Conservation (phyloP, 495 filamentous ascomycete genomes). For the Physcia stellaris region DNA sequence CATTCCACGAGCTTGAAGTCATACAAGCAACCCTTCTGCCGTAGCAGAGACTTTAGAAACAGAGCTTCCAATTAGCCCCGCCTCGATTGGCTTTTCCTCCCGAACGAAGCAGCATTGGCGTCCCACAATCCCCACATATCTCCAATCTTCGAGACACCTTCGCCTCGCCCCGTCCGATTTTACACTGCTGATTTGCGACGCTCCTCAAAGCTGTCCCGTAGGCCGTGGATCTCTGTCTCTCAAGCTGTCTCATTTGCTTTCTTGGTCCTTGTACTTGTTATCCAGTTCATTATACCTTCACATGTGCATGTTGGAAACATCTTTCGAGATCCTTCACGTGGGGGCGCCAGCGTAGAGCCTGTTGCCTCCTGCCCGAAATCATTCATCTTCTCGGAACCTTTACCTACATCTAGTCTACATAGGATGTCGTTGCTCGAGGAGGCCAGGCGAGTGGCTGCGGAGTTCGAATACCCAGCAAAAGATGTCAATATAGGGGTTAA, state of each 20-base stretch:
- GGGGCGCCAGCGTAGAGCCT: background rate
- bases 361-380: background rate
- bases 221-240: constrained; percentile 4
- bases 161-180: constrained; percentile 5
- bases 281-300: constrained; percentile 9
- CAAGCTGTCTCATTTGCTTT: constrained; percentile 12
- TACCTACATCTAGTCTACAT: constrained; percentile 9
- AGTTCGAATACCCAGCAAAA: constrained; percentile 76
- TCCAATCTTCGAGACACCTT: constrained; percentile 10
- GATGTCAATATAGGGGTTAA: constrained; percentile 66
- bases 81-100: constrained; percentile 3
- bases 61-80: constrained; percentile 9
- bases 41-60: too few species aligned
- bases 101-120: constrained; percentile 16
- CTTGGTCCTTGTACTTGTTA: constrained; percentile 11
- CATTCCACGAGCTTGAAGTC: too few species aligned
- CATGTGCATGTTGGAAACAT: background rate
- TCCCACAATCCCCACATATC: constrained; percentile 8
- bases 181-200: constrained; percentile 3
- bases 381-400: constrained; percentile 6
- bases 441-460: constrained; percentile 61
- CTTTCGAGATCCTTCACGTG: background rate
- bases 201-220: constrained; percentile 8
- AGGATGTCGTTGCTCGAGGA: constrained; percentile 51
- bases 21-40: too few species aligned